Conservation (phyloP, 2,329 filamentous ascomycete species). For the Ophiostoma perfectum region DNA sequence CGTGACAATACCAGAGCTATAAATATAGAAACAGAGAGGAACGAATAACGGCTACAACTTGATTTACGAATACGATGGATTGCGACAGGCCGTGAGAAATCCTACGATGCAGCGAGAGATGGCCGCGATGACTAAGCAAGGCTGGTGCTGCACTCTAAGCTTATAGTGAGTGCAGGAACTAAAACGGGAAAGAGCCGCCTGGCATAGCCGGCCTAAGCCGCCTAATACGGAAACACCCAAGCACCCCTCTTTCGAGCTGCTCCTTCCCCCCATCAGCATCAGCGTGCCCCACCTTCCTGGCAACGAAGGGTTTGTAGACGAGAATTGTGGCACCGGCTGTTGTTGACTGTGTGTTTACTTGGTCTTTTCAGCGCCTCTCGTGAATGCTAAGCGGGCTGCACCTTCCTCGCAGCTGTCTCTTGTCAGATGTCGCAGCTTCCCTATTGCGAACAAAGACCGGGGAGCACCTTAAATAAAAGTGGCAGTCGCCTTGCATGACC, state of each 20-base stretch:
- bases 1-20: slow-evolving; percentile 2
- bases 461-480: too few relatives aligned
- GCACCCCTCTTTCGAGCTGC: slow-evolving; percentile 13
- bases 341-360: slow-evolving; percentile 4
- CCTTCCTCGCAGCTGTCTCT: slow-evolving; percentile 3
- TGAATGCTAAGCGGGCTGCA: slow-evolving; percentile 15
- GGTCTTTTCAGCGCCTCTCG: neutral
- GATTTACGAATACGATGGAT: neutral
- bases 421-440: neutral
- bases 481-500: too few relatives aligned
- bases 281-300: slow-evolving; percentile 27
- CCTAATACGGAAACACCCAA: slow-evolving; percentile 40
- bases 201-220: neutral
- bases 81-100: too few relatives aligned
- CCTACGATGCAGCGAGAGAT: too few relatives aligned
- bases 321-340: slow-evolving; percentile 1
- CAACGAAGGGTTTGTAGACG: slow-evolving; percentile 20
- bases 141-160: neutral
- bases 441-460: too few relatives aligned
- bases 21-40: too few relatives aligned
- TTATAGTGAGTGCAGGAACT: neutral
- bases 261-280: neutral
- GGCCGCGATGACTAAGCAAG: slow-evolving; percentile 2
- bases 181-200: neutral
- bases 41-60: neutral